These are phyloP conservation scores for Eremochloa ophiuroides DNA, from an alignment of 176 grass and related monocot genomes.

Conservation along the genomic window DNA sequence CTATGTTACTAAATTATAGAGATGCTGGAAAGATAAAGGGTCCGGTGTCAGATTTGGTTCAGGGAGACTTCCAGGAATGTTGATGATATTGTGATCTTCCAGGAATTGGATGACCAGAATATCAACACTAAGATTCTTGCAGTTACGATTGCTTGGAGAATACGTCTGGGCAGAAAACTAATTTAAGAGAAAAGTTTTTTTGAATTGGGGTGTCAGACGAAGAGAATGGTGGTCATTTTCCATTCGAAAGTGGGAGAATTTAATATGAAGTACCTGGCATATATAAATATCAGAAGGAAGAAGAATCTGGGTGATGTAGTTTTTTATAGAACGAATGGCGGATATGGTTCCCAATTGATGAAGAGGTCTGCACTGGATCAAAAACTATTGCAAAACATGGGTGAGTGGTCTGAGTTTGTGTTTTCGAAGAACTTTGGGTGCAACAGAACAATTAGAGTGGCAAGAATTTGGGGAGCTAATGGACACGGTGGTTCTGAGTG, in stretches of 20 bases:
- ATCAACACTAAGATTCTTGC: neutral
- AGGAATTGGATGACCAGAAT: neutral
- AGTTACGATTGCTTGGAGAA: neutral
- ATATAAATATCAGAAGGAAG: neutral
- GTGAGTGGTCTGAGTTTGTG: neutral
- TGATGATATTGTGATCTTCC: neutral
- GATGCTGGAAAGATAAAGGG: no score
- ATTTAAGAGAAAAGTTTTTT: neutral
- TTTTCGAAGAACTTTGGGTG: neutral
- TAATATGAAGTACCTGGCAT: neutral
- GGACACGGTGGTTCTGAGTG: neutral
- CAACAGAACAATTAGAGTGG: neutral
- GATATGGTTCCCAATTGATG: neutral
- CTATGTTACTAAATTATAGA: no score
- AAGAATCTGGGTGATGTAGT: neutral
- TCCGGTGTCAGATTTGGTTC: neutral
- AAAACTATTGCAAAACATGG: neutral
- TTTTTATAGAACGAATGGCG: neutral
- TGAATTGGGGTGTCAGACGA: neutral
- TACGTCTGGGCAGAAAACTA: neutral
- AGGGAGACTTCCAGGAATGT: neutral
- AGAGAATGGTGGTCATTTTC: neutral
- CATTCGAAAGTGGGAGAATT: neutral
- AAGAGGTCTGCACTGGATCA: neutral
- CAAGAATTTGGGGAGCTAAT: neutral